Percentiles rank a stretch among this genome's conserved stretches.
Evolutionary conservation across 2,329 filamentous ascomycete genomes (phyloP).

Genomic region (Trichophyton benhamiae): DNA sequence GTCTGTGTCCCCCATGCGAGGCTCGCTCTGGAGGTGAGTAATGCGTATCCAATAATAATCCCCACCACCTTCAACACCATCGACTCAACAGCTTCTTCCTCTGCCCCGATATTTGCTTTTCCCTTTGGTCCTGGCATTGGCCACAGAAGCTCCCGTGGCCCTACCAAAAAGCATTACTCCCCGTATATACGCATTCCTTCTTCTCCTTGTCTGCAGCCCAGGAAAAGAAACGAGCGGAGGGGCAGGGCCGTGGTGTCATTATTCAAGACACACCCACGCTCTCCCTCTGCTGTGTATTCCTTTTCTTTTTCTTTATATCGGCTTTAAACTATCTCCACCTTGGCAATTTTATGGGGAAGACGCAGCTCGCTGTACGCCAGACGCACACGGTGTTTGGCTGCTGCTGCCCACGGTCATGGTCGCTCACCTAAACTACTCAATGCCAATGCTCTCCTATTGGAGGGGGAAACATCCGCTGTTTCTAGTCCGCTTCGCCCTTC

Average conservation of each 20-base stretch:
- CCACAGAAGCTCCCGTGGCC: not conserved
- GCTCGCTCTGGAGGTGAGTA: constrained; percentile 1
- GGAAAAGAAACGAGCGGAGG: not conserved
- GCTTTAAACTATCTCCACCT: not conserved
- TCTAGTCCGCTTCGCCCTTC: not conserved
- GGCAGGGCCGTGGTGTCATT: not conserved
- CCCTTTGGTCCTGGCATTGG: not conserved
- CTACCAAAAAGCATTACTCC: not conserved
- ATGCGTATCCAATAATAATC: not conserved
- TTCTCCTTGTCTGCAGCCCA: not conserved
- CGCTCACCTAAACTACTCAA: not conserved
- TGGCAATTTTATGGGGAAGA: not conserved
- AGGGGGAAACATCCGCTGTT: not conserved
- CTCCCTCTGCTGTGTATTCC: no score
- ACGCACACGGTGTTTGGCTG: not conserved
- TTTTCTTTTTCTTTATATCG: not conserved
- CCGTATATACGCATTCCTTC: not conserved
- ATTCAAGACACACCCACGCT: no score
- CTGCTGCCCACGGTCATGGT: not conserved
- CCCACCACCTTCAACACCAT: not conserved
- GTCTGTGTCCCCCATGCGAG: not conserved
- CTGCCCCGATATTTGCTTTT: constrained; percentile 1
- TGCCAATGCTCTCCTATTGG: not conserved
- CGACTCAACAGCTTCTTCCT: not conserved
- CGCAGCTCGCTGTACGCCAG: not conserved